Conservation (phyloP, 2,329 filamentous ascomycete species). For the Thelonectria blattea region DNA sequence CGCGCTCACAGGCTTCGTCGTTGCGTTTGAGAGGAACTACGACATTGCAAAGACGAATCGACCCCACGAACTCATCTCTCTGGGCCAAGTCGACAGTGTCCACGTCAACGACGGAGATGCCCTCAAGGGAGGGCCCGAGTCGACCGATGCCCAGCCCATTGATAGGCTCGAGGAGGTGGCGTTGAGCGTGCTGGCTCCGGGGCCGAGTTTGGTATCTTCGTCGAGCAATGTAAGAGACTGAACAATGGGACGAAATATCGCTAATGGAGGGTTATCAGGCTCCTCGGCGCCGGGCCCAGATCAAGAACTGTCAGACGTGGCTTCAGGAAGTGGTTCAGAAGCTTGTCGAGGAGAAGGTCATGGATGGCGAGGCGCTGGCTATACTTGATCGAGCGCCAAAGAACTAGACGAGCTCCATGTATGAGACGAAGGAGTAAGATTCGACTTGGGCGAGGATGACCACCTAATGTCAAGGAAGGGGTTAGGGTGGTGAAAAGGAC, state of each 20-base stretch:
- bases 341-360: neutral
- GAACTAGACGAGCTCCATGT: neutral
- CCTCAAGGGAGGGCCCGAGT: neutral
- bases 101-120: neutral
- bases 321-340: conserved; percentile 7
- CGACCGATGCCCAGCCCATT: neutral
- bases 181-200: conserved; percentile 2
- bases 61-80: neutral
- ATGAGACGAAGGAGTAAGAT: no score
- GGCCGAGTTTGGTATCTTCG: neutral
- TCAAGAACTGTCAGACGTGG: conserved; percentile 19
- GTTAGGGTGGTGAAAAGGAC: no score
- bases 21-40: conserved; percentile 17
- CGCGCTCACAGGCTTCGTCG: conserved; percentile 1
- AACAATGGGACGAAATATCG: no score
- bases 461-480: no score
- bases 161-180: conserved; percentile 14
- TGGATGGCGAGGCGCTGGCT: neutral
- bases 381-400: conserved; percentile 1
- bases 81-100: neutral
- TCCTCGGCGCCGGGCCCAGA: neutral
- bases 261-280: neutral
- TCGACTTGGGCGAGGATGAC: no score
- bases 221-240: neutral
- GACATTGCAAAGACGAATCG: neutral